These are phyloP conservation scores for Botrytis cinerea DNA, from an alignment of 2,329 filamentous ascomycete genomes.

Conservation along the genomic window DNA sequence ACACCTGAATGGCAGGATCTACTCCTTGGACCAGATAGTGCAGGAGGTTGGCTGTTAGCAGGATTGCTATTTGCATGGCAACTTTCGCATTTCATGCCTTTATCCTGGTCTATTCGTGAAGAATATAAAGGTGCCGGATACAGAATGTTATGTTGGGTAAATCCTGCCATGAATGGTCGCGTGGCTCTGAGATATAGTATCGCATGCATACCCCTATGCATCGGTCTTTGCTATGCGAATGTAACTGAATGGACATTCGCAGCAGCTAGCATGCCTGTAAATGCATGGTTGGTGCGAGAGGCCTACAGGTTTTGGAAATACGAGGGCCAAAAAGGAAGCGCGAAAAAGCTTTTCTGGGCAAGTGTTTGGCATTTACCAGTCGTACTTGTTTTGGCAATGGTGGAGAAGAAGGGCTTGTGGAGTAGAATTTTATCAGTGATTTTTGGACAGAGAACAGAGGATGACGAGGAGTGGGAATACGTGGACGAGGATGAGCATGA, in stretches of 20 bases:
- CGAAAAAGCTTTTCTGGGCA: constrained; percentile 90
- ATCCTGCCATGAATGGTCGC: constrained; percentile 79
- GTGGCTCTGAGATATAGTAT: constrained; percentile 88
- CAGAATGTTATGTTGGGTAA: constrained; percentile 80
- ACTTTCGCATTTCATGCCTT: constrained; percentile 95
- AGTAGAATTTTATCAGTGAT: constrained; percentile 73
- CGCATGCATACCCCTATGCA: constrained; percentile 82
- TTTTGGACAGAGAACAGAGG: constrained; percentile 58
- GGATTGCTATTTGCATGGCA: constrained; percentile 91
- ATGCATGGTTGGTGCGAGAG: constrained; percentile 80
- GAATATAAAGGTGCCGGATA: constrained; percentile 77
- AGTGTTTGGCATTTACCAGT: constrained; percentile 95
- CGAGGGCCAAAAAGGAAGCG: constrained; percentile 76
- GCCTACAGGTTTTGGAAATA: constrained; percentile 79
- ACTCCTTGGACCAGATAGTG: constrained; percentile 65
- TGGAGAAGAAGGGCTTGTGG: constrained; percentile 94
- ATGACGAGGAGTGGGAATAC: constrained; percentile 54
- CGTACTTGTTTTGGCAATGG: constrained; percentile 84
- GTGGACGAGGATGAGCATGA: constrained; percentile 43
- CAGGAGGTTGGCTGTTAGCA: constrained; percentile 88
- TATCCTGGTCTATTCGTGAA: constrained; percentile 84
- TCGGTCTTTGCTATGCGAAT: constrained; percentile 73
- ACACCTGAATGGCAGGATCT: constrained; percentile 76
- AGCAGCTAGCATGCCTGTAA: constrained; percentile 76
- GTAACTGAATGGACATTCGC: constrained; percentile 88